Conservation (phyloP, 1,284 basidiomycete genomes). For the Anthracocystis setariae region DNA sequence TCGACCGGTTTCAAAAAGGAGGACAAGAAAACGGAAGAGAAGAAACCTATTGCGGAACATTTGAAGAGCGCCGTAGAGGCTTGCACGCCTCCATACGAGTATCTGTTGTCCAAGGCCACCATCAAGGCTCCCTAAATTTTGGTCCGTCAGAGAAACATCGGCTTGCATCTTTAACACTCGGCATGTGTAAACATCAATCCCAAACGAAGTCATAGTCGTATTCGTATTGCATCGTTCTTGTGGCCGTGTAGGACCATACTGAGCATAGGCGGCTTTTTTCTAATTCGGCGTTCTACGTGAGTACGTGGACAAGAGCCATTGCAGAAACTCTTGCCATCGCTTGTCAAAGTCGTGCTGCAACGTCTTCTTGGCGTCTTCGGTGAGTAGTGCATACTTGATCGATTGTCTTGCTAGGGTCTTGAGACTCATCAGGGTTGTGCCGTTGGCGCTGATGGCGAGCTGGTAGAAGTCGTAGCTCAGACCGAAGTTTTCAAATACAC, state of each 20-base stretch:
- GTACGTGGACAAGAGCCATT: conserved; percentile 31
- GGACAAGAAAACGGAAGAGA: conserved; percentile 15
- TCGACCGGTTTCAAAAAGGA: conserved; percentile 61
- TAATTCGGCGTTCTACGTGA: conserved; percentile 1
- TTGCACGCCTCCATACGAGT: conserved; percentile 42
- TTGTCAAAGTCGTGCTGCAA: conserved; percentile 42
- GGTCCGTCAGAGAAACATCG: background rate
- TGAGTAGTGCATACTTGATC: conserved; percentile 37
- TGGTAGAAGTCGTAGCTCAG: conserved; percentile 61
- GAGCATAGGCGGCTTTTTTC: too few relatives aligned
- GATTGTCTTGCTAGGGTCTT: conserved; percentile 38
- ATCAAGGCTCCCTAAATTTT: conserved; percentile 25
- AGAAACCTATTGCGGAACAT: conserved; percentile 47
- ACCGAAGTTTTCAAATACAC: conserved; percentile 80
- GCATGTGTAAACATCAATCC: background rate
- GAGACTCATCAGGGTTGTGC: conserved; percentile 36
- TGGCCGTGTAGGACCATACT: too few relatives aligned
- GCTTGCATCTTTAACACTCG: conserved; percentile 2
- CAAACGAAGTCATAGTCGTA: background rate
- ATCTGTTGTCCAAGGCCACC: conserved; percentile 39
- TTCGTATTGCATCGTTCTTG: too few relatives aligned
- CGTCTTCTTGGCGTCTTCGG: conserved; percentile 16
- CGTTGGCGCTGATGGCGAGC: conserved; percentile 31
- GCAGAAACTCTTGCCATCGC: conserved; percentile 40
- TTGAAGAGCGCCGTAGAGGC: conserved; percentile 44